Conservation (phyloP, 2,329 filamentous ascomycete genomes). For the Colletotrichum costaricense region DNA sequence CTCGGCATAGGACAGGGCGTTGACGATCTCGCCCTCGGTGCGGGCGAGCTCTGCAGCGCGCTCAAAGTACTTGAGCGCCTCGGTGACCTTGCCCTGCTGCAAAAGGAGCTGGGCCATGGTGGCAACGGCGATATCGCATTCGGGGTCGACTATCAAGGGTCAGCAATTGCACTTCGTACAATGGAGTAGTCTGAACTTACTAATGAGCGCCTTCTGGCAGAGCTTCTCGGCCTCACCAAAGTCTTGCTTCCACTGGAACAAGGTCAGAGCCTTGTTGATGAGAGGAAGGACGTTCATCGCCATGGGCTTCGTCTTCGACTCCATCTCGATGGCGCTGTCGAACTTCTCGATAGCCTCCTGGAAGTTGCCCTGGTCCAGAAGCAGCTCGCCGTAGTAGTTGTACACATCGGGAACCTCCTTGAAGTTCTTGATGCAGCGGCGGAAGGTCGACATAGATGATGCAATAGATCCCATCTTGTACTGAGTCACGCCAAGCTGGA, state of each 20-base stretch:
- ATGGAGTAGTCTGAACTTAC: slow-evolving; percentile 64
- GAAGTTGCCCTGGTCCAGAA: slow-evolving; percentile 96
- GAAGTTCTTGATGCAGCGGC: slow-evolving; percentile 98
- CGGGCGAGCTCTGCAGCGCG: slow-evolving; percentile 92
- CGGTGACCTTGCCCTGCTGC: slow-evolving; percentile 96
- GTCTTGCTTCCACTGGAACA: slow-evolving; percentile 99
- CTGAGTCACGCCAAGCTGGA: slow-evolving; percentile 98
- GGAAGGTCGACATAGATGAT: slow-evolving; percentile 98
- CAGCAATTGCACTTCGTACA: slow-evolving; percentile 41
- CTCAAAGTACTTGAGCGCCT: slow-evolving; percentile 97
- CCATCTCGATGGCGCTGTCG: slow-evolving; percentile 98
- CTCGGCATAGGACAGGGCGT: slow-evolving; percentile 96
- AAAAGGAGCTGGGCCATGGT: slow-evolving; percentile 98
- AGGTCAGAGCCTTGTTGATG: slow-evolving; percentile 97
- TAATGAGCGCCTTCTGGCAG: slow-evolving; percentile 96
- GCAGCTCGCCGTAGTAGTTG: slow-evolving; percentile 98
- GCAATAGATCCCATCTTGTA: slow-evolving; percentile 99
- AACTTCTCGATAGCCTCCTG: slow-evolving; percentile 97
- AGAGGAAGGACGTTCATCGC: slow-evolving; percentile 97
- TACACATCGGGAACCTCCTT: slow-evolving; percentile 96
- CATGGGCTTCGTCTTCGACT: slow-evolving; percentile 92
- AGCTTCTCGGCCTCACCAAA: slow-evolving; percentile 94
- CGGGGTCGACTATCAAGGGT: slow-evolving; percentile 82
- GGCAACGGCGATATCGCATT: slow-evolving; percentile 98
- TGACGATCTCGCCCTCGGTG: slow-evolving; percentile 95